Conservation (phyloP, 2,329 filamentous ascomycete genomes). For the Dothiorella sarmentorum region DNA sequence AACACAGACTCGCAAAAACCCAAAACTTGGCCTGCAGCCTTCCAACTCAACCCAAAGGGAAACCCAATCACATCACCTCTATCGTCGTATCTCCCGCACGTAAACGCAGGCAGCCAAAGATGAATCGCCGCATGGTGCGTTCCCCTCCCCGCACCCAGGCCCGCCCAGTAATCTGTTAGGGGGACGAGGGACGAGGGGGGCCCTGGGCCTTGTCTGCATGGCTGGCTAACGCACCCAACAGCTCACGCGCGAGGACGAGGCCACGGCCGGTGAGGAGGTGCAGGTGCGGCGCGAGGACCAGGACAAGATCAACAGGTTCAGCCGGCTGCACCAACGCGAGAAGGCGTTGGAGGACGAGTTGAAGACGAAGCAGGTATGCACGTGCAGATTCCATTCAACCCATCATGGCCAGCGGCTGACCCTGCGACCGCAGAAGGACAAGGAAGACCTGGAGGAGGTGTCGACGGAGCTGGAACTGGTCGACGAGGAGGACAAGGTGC, state of each 20-base stretch:
- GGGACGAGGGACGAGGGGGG: not conserved
- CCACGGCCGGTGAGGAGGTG: constrained; percentile 71
- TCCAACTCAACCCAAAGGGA: not conserved
- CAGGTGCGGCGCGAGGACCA: constrained; percentile 96
- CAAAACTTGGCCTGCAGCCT: constrained; percentile 1
- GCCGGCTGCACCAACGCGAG: constrained; percentile 85
- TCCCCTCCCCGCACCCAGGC: not conserved
- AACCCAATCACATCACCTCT: not conserved
- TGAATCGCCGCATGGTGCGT: constrained; percentile 17
- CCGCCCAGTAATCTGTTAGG: not conserved
- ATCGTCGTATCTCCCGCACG: not conserved
- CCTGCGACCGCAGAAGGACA: constrained; percentile 71
- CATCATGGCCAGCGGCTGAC: no score
- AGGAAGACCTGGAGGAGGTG: constrained; percentile 94
- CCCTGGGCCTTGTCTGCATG: no score
- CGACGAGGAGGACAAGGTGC: constrained; percentile 90
- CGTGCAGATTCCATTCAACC: not conserved
- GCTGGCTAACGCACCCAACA: constrained; percentile 41
- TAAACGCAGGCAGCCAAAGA: constrained; percentile 10
- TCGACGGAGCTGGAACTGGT: constrained; percentile 87
- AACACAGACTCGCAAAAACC: not conserved
- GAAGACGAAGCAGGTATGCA: constrained; percentile 66
- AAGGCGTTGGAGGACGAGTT: constrained; percentile 75
- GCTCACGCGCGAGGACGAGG: constrained; percentile 94
- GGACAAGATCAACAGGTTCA: constrained; percentile 98